Evolutionary conservation across 2,329 filamentous ascomycete genomes (phyloP).

Genomic region (Camillea tinctor): DNA sequence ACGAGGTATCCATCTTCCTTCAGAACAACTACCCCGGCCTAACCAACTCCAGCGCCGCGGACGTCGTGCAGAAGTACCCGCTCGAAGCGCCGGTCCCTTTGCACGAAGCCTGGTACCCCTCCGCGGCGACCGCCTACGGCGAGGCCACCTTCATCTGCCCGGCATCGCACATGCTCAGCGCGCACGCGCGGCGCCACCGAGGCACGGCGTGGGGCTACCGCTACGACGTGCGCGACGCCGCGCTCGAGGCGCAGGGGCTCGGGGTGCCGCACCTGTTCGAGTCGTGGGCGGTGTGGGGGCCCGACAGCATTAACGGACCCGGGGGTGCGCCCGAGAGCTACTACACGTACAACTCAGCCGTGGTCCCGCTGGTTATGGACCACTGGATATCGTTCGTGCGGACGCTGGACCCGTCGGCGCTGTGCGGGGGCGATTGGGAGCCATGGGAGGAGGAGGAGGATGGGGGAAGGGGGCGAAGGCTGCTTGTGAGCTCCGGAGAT

Average conservation of each 20-base stretch:
- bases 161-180: conserved; percentile 34
- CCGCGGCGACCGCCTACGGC: conserved; percentile 34
- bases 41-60: conserved; percentile 33
- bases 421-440: conserved; percentile 42
- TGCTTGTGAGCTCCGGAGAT: conserved; percentile 39
- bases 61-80: conserved; percentile 42
- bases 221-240: conserved; percentile 46
- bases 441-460: conserved; percentile 30
- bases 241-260: conserved; percentile 36
- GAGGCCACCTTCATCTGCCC: conserved; percentile 43
- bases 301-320: conserved; percentile 33
- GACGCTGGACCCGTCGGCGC: conserved; percentile 43
- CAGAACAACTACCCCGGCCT: conserved; percentile 48
- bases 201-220: conserved; percentile 44
- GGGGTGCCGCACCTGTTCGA: conserved; percentile 52
- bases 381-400: conserved; percentile 52
- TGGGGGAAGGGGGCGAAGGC: conserved; percentile 20
- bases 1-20: conserved; percentile 41
- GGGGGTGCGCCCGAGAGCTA: conserved; percentile 37
- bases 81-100: conserved; percentile 33
- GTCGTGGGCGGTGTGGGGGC: conserved; percentile 48
- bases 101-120: conserved; percentile 43
- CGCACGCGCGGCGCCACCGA: conserved; percentile 19
- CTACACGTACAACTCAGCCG: conserved; percentile 41
- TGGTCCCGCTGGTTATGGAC: conserved; percentile 47